A percentile compares a stretch with the other conserved stretches of the same genome.
Evolutionary conservation across 1,284 basidiomycete species (phyloP).

Genomic region (Tremellales sp.): DNA sequence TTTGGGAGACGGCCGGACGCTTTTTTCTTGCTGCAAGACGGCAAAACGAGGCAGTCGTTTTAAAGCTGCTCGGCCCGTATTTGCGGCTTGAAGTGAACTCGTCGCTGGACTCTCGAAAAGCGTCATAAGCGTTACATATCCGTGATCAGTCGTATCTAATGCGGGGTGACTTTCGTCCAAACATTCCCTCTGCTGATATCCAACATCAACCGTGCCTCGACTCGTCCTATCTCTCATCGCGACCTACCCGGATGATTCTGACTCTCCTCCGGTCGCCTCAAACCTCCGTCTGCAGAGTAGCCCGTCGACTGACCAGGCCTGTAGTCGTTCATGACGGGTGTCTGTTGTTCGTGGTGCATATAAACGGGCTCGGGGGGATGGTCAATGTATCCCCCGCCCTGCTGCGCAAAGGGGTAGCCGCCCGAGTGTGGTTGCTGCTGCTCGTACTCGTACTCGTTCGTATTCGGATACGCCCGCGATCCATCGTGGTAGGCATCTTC

Average conservation of each 20-base stretch:
- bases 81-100: no score
- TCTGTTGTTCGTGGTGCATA: conserved; percentile 19
- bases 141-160: no score
- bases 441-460: conserved; percentile 7
- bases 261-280: conserved; percentile 24
- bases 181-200: conserved; percentile 29
- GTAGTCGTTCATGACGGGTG: conserved; percentile 23
- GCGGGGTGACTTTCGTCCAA: conserved; percentile 25
- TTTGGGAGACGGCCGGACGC: no score
- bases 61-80: no score
- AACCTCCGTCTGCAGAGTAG: conserved; percentile 11
- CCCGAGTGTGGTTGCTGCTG: conserved; percentile 7
- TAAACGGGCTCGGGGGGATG: conserved; percentile 22
- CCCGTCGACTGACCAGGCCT: conserved; percentile 16
- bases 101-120: no score
- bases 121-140: no score
- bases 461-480: conserved; percentile 9
- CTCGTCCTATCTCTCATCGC: not conserved
- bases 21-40: no score
- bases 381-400: conserved; percentile 21
- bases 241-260: conserved; percentile 34
- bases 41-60: no score
- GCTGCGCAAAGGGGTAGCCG: conserved; percentile 17
- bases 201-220: not conserved
- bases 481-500: conserved; percentile 28